Percentiles rank a stretch among this genome's conserved stretches.
Conservation (phyloP, 306 rosid species). For the Cicer cuneatum region DNA sequence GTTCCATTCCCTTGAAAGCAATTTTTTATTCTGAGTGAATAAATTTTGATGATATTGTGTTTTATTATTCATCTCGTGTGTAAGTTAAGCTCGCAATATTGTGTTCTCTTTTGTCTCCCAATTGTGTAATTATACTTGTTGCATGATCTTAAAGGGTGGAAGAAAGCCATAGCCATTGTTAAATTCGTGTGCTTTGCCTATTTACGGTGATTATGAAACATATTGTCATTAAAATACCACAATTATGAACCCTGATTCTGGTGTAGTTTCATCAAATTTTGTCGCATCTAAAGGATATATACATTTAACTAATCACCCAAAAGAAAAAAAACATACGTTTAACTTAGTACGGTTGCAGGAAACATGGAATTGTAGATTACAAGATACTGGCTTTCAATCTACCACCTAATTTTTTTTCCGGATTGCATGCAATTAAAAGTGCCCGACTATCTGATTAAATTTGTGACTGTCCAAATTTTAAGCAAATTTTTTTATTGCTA, state of each 20-base stretch:
- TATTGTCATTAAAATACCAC: too few relatives aligned
- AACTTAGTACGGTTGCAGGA: not conserved
- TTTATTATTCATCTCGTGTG: slow-evolving; percentile 29
- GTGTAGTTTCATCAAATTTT: not conserved
- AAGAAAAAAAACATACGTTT: too few relatives aligned
- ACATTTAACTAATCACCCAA: too few relatives aligned
- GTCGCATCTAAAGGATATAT: too few relatives aligned
- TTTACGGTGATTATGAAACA: too few relatives aligned
- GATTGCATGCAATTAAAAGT: too few relatives aligned
- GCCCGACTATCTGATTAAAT: too few relatives aligned
- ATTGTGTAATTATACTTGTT: not conserved
- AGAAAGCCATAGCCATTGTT: not conserved
- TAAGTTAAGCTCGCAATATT: not conserved
- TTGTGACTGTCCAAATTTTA: too few relatives aligned
- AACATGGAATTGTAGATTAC: not conserved
- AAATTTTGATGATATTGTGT: slow-evolving; percentile 49
- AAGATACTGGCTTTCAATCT: not conserved
- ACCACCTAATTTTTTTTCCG: too few relatives aligned
- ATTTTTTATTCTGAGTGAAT: slow-evolving; percentile 76
- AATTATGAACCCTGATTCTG: too few relatives aligned
- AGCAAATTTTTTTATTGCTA: too few relatives aligned
- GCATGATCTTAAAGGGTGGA: not conserved
- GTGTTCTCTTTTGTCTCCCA: not conserved
- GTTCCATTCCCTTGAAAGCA: slow-evolving; percentile 43
- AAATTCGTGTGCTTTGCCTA: too few relatives aligned